Evolutionary conservation across 2,329 filamentous ascomycete species (phyloP).

Genomic region (Aspergillus sp.): DNA sequence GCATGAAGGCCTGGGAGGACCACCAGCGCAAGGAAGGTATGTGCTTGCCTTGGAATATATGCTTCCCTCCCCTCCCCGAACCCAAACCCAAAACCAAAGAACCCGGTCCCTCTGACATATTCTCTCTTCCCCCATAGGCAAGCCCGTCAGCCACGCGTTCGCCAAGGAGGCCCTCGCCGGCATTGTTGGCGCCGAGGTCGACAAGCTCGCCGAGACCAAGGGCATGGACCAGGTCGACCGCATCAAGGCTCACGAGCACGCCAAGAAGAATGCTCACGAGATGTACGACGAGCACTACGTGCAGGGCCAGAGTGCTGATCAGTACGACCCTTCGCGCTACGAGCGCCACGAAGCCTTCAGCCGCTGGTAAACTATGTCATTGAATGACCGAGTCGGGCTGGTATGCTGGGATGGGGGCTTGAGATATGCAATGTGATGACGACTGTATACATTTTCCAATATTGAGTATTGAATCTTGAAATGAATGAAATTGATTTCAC

Average conservation of each 20-base stretch:
- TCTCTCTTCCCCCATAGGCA: conserved; percentile 48
- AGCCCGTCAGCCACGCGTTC: conserved; percentile 68
- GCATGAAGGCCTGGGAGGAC: conserved; percentile 78
- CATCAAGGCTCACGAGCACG: conserved; percentile 59
- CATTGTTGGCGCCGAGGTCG: conserved; percentile 71
- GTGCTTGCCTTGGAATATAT: conserved; percentile 14
- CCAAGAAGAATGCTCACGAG: conserved; percentile 57
- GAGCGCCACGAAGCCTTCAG: conserved; percentile 31
- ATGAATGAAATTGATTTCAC: conserved; percentile 3
- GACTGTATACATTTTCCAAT: not conserved
- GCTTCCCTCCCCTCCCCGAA: no score
- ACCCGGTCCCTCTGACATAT: not conserved
- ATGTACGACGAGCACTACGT: conserved; percentile 66
- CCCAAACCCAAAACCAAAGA: not conserved
- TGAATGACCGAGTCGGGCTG: not conserved
- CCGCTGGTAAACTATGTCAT: conserved; percentile 21
- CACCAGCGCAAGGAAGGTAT: conserved; percentile 67
- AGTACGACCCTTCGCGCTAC: conserved; percentile 54
- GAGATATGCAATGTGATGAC: not conserved
- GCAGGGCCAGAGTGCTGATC: conserved; percentile 40
- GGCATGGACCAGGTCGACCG: conserved; percentile 61
- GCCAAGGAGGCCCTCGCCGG: conserved; percentile 76
- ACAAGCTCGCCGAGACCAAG: conserved; percentile 72
- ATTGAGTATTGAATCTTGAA: not conserved
- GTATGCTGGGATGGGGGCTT: not conserved